Evolutionary conservation across 2,329 filamentous ascomycete species (phyloP).

Genomic region (Aspergillus glaucus): DNA sequence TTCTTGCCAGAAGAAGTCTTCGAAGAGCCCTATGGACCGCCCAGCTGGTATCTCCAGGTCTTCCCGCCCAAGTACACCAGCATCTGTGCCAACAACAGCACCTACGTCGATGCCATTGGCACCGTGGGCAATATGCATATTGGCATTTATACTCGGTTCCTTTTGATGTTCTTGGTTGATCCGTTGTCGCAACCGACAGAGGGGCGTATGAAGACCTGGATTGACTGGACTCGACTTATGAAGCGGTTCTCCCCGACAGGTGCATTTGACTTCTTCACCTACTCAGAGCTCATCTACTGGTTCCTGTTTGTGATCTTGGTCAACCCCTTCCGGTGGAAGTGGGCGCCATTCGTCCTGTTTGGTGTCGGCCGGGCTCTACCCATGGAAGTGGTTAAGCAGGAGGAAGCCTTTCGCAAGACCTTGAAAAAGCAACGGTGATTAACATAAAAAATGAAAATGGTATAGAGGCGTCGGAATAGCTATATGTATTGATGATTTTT

Average conservation of each 20-base stretch:
- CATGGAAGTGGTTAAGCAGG: slow-evolving; percentile 57
- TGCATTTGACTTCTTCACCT: slow-evolving; percentile 86
- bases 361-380: slow-evolving; percentile 65
- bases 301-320: slow-evolving; percentile 70
- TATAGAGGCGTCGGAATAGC: no score
- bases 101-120: slow-evolving; percentile 73
- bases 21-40: slow-evolving; percentile 64
- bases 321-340: slow-evolving; percentile 88
- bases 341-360: slow-evolving; percentile 76
- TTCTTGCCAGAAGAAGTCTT: slow-evolving; percentile 73
- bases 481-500: no score
- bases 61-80: slow-evolving; percentile 70
- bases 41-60: slow-evolving; percentile 83
- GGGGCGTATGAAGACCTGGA: slow-evolving; percentile 77
- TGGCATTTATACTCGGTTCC: slow-evolving; percentile 77
- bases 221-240: slow-evolving; percentile 70
- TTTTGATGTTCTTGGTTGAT: slow-evolving; percentile 80
- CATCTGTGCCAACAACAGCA: slow-evolving; percentile 76
- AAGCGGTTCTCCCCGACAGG: slow-evolving; percentile 64
- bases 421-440: slow-evolving; percentile 21
- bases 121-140: slow-evolving; percentile 85
- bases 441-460: neutral
- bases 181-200: slow-evolving; percentile 65
- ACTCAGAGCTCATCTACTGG: slow-evolving; percentile 79
- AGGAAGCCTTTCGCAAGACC: slow-evolving; percentile 43